Percentiles rank a stretch among this genome's conserved stretches.
Conservation (phyloP, 371 early-diverging fungal species). For the Mortierella sp. region DNA sequence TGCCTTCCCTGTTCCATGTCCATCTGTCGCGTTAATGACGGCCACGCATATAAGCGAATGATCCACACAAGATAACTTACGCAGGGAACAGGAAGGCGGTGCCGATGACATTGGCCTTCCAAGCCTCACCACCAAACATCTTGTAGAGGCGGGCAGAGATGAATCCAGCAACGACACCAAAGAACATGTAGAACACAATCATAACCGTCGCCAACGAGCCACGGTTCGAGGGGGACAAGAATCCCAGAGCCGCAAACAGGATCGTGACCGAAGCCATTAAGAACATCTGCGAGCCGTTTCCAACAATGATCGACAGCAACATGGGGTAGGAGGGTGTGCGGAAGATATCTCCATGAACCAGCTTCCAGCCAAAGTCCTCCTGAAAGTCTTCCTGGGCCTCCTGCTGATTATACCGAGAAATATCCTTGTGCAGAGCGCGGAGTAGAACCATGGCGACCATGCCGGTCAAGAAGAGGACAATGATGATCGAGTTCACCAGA, state of each 20-base stretch:
- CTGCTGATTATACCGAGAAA: conserved; percentile 87
- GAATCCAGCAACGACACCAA: conserved; percentile 90
- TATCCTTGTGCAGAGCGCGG: conserved; percentile 88
- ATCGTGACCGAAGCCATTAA: conserved; percentile 87
- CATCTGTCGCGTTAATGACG: too few relatives aligned
- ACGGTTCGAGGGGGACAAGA: conserved; percentile 95
- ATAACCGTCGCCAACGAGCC: conserved; percentile 93
- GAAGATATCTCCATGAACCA: conserved; percentile 94
- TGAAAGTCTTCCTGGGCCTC: conserved; percentile 86
- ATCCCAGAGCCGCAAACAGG: conserved; percentile 95
- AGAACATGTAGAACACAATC: conserved; percentile 91
- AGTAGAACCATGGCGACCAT: conserved; percentile 91
- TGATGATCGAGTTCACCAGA: conserved; percentile 90
- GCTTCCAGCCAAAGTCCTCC: conserved; percentile 95
- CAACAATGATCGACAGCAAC: conserved; percentile 89
- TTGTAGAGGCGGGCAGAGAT: conserved; percentile 93
- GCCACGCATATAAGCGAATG: neutral
- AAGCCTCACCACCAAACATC: conserved; percentile 92
- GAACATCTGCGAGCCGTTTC: conserved; percentile 92
- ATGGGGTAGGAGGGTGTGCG: conserved; percentile 84
- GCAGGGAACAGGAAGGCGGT: conserved; percentile 92
- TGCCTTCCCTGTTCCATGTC: too few relatives aligned
- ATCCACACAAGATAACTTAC: conserved; percentile 50
- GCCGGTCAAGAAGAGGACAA: conserved; percentile 90
- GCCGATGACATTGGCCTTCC: conserved; percentile 85